Evolutionary conservation across 371 early-diverging fungal genomes (phyloP).

Genomic region (Syncephalastrum sp.): DNA sequence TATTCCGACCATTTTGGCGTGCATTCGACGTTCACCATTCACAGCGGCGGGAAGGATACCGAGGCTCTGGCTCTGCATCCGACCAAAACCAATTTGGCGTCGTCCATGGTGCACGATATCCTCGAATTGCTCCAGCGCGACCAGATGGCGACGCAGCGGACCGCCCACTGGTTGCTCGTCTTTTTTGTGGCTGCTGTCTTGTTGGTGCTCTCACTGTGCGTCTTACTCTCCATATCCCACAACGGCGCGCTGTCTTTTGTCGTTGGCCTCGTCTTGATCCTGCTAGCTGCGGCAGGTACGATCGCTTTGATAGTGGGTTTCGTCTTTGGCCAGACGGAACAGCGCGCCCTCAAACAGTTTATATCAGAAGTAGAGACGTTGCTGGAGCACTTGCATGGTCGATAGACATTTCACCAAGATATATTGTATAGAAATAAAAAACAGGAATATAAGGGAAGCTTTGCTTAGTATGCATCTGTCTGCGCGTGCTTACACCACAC

Average conservation of each 20-base stretch:
- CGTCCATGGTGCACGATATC: slow-evolving; percentile 16
- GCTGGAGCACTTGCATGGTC: background rate
- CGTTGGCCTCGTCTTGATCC: slow-evolving; percentile 17
- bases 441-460: too few species aligned
- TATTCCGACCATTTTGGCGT: slow-evolving; percentile 64
- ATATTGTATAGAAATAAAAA: too few species aligned
- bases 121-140: slow-evolving; percentile 19
- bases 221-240: background rate
- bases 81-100: slow-evolving; percentile 13
- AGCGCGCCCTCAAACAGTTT: slow-evolving; percentile 31
- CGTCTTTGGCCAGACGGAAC: slow-evolving; percentile 41
- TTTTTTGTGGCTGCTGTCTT: slow-evolving; percentile 13
- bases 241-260: slow-evolving; percentile 1
- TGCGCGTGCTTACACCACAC: too few species aligned
- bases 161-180: slow-evolving; percentile 16
- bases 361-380: slow-evolving; percentile 25
- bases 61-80: slow-evolving; percentile 14
- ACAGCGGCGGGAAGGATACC: background rate
- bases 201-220: slow-evolving; percentile 6
- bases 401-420: background rate
- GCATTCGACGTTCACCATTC: slow-evolving; percentile 40
- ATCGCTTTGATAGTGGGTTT: slow-evolving; percentile 43
- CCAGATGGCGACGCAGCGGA: slow-evolving; percentile 12
- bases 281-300: slow-evolving; percentile 14
- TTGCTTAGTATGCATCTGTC: too few species aligned